phyloP scores from a whole-genome alignment of 2,329 filamentous ascomycete species.

The Akanthomyces uredinophilus region DNA sequence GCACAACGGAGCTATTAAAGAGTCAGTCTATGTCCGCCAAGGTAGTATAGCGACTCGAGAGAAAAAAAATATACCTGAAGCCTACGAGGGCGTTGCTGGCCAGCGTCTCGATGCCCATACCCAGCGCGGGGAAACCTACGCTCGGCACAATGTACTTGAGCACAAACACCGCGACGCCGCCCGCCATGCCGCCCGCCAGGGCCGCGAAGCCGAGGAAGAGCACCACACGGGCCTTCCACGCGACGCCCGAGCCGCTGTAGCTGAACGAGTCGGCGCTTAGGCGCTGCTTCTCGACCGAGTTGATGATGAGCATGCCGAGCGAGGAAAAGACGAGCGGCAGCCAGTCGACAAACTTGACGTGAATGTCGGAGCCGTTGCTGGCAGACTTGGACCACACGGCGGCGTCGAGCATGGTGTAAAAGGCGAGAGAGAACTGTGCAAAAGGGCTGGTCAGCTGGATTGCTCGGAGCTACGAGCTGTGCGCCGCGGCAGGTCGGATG shows the following conservation, averaged over 20 bases:
- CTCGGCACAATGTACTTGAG: constrained; percentile 57
- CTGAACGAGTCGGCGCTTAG: constrained; percentile 59
- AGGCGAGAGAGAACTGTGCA: constrained; percentile 59
- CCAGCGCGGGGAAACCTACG: constrained; percentile 54
- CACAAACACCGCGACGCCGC: constrained; percentile 63
- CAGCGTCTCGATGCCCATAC: constrained; percentile 63
- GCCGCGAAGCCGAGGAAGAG: constrained; percentile 62
- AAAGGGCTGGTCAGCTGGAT: not conserved
- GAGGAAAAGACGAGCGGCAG: constrained; percentile 62
- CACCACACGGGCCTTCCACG: constrained; percentile 64
- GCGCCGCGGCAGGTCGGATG: not conserved
- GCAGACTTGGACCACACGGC: constrained; percentile 61
- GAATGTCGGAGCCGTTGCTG: constrained; percentile 53
- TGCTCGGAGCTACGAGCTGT: constrained; percentile 3
- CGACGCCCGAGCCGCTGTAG: constrained; percentile 58
- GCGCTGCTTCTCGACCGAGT: constrained; percentile 62
- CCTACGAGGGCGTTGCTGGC: constrained; percentile 60
- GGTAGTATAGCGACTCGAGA: not conserved
- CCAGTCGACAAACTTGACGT: constrained; percentile 66
- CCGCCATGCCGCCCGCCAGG: constrained; percentile 63
- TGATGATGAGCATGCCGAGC: constrained; percentile 67
- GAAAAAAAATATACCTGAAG: constrained; percentile 42
- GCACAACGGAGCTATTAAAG: constrained; percentile 49
- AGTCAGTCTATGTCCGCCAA: not conserved
- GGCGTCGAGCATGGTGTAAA: constrained; percentile 63